phyloP scores from a whole-genome alignment of 768 basidiomycete genomes.

The Vararia minispora region DNA sequence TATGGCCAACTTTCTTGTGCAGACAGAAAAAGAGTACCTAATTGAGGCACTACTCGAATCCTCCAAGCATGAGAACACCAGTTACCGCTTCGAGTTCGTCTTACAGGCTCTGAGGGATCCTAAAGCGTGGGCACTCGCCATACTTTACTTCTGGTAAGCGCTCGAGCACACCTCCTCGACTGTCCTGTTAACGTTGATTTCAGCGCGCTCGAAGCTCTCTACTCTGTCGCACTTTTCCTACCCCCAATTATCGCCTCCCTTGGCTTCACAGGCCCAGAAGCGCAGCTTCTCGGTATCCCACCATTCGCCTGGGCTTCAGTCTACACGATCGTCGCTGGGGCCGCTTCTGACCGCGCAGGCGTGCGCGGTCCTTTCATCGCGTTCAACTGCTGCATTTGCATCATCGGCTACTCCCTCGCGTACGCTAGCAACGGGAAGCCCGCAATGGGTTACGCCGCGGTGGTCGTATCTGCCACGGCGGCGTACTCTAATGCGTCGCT shows the following conservation, averaged over 20 bases:
- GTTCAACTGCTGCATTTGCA: conserved; percentile 26
- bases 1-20: conserved; percentile 31
- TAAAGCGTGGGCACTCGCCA: conserved; percentile 25
- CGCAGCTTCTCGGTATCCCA: conserved; percentile 28
- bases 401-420: conserved; percentile 41
- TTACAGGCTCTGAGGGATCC: conserved; percentile 23
- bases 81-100: conserved; percentile 23
- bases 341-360: conserved; percentile 25
- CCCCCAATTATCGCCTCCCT: conserved; percentile 25
- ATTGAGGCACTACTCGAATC: conserved; percentile 19
- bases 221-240: conserved; percentile 28
- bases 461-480: conserved; percentile 39
- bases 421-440: conserved; percentile 24
- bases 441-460: conserved; percentile 31
- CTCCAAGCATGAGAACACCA: conserved; percentile 19
- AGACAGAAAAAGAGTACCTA: conserved; percentile 22
- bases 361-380: conserved; percentile 40
- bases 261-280: conserved; percentile 35
- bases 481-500: conserved; percentile 40
- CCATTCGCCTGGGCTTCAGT: conserved; percentile 23
- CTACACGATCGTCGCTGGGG: conserved; percentile 19
- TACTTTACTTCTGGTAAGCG: conserved; percentile 23
- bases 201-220: conserved; percentile 35
- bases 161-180: too few relatives aligned
- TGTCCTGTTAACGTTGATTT: too few relatives aligned